Percentiles rank a stretch among this genome's conserved stretches.
Evolutionary conservation across 352 stramenopile genomes (phyloP).

Genomic region (Elongisporangium anandrum): DNA sequence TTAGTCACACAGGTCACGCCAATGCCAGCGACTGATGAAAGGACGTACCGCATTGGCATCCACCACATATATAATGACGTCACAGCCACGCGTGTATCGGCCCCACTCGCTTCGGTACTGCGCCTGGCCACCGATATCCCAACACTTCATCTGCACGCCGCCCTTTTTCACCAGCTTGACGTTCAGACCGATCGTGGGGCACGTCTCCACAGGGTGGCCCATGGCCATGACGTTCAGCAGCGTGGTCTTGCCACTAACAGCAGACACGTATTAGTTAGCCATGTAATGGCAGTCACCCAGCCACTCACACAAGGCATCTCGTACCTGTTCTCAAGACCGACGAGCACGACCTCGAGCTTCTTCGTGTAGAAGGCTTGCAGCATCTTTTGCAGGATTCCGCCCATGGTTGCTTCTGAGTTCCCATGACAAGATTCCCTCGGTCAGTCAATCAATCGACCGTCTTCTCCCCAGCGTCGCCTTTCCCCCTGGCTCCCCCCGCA

Average conservation of each 20-base stretch:
- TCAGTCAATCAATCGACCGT: no score
- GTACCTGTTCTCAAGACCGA: constrained; percentile 95
- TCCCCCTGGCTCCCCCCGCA: no score
- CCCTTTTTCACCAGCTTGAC: constrained; percentile 97
- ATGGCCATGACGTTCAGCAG: constrained; percentile 95
- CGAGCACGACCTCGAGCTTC: constrained; percentile 96
- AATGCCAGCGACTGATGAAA: constrained; percentile 1
- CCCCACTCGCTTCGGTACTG: constrained; percentile 95
- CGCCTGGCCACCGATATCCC: constrained; percentile 97
- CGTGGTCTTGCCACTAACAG: constrained; percentile 93
- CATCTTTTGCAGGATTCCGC: constrained; percentile 92
- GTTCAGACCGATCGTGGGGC: constrained; percentile 96
- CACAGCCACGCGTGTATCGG: constrained; percentile 94
- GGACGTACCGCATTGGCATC: constrained; percentile 91
- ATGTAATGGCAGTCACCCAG: background rate
- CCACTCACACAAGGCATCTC: constrained; percentile 1
- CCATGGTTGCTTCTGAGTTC: constrained; percentile 56
- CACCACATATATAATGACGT: constrained; percentile 99
- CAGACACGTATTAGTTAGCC: constrained; percentile 3
- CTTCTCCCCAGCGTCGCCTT: no score
- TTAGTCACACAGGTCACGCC: background rate
- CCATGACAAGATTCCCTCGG: background rate
- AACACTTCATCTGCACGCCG: constrained; percentile 98
- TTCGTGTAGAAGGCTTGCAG: constrained; percentile 97
- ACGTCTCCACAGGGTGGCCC: constrained; percentile 94